Evolutionary conservation across 2,329 filamentous ascomycete species (phyloP).

Genomic region (Stenocarpella maydis): DNA sequence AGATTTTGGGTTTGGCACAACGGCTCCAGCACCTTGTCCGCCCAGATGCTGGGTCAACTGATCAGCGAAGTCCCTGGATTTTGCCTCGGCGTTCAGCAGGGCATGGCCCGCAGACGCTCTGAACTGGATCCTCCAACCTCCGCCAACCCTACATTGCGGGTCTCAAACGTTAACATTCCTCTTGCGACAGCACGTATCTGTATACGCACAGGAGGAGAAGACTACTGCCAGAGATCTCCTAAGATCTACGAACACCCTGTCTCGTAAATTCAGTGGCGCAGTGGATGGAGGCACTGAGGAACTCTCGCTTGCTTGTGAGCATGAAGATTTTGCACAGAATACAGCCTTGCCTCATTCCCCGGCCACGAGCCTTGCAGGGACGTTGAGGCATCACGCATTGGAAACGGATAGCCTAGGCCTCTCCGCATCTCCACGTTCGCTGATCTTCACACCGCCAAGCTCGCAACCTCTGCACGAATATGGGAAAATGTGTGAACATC

Average conservation of each 20-base stretch:
- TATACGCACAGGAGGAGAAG: neutral
- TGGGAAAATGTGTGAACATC: neutral
- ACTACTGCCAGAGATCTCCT: neutral
- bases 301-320: conserved; percentile 9
- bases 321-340: neutral
- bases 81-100: conserved; percentile 12
- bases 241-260: neutral
- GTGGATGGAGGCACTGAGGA: neutral
- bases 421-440: neutral
- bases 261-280: conserved; percentile 8
- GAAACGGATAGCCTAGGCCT: neutral
- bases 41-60: conserved; percentile 12
- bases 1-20: neutral
- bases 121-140: neutral
- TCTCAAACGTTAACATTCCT: conserved; percentile 3
- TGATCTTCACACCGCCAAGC: conserved; percentile 11
- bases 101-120: conserved; percentile 7
- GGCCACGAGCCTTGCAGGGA: neutral
- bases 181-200: neutral
- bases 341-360: conserved; percentile 7
- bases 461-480: conserved; percentile 2
- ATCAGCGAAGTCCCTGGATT: conserved; percentile 5
- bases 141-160: conserved; percentile 10
- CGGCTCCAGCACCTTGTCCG: neutral
- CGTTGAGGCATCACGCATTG: neutral